Conservation (phyloP, 2,329 filamentous ascomycete species). For the Exophiala sp. region DNA sequence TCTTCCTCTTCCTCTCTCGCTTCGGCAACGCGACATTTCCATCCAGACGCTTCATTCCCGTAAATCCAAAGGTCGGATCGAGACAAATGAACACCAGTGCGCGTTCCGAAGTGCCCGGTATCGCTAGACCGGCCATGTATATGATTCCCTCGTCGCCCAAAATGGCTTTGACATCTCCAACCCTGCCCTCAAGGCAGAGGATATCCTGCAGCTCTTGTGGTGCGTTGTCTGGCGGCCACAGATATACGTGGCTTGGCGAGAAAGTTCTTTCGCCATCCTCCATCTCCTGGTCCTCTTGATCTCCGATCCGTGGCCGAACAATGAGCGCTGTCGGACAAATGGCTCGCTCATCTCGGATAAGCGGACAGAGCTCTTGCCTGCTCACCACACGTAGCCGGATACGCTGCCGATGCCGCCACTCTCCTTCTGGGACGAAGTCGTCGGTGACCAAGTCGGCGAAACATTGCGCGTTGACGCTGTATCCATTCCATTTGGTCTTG, state of each 20-base stretch:
- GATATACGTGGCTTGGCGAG: constrained; percentile 35
- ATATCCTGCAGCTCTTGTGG: constrained; percentile 37
- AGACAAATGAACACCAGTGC: constrained; percentile 40
- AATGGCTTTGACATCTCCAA: constrained; percentile 33
- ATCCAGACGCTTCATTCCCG: constrained; percentile 26
- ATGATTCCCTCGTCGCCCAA: constrained; percentile 41
- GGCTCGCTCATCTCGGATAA: constrained; percentile 33
- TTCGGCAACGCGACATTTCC: too few species aligned
- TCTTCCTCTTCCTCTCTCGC: too few species aligned
- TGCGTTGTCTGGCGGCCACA: constrained; percentile 43
- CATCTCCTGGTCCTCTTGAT: constrained; percentile 30
- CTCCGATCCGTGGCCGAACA: constrained; percentile 32
- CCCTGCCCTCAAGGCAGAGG: constrained; percentile 38
- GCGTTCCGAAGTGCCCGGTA: constrained; percentile 26
- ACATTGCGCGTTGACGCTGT: constrained; percentile 39
- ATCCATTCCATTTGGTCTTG: constrained; percentile 28
- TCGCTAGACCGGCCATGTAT: constrained; percentile 37
- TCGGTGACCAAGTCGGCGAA: constrained; percentile 47
- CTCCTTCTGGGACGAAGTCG: constrained; percentile 28
- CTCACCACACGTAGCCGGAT: constrained; percentile 42
- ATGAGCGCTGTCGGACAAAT: too few species aligned
- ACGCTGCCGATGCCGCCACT: constrained; percentile 35
- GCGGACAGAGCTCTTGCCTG: constrained; percentile 39
- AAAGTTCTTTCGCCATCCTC: constrained; percentile 40
- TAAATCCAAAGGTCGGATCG: constrained; percentile 36